Percentiles rank a stretch among this genome's conserved stretches.
Conservation (phyloP, 2,329 filamentous ascomycete species). For the Chaetomiaceae sp. region DNA sequence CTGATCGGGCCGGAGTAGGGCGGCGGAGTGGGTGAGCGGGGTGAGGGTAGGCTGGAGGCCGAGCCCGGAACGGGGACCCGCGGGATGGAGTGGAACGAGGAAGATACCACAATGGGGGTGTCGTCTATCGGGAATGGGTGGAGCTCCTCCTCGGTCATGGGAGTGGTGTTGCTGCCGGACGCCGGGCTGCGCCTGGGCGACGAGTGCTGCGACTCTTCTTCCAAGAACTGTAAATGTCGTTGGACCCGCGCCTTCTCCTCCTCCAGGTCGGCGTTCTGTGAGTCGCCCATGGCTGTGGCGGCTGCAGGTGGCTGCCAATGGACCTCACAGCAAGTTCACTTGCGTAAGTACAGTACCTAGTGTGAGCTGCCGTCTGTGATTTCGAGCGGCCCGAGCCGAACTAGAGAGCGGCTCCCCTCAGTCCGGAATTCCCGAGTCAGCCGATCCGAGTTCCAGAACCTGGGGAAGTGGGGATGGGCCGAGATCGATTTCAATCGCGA, state of each 20-base stretch:
- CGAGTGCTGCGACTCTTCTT: neutral
- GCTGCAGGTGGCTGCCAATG: neutral
- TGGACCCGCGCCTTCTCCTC: conserved; percentile 11
- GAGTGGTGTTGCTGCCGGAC: conserved; percentile 16
- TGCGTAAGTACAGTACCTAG: neutral
- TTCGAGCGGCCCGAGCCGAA: too few relatives aligned
- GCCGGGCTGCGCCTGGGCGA: conserved; percentile 10
- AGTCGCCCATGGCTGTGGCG: neutral
- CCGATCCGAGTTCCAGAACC: too few relatives aligned
- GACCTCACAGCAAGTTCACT: neutral
- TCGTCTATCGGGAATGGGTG: conserved; percentile 1
- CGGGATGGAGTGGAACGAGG: neutral
- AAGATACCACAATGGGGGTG: neutral
- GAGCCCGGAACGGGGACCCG: neutral
- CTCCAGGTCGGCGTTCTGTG: neutral
- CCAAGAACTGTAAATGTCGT: neutral
- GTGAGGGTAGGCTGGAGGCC: neutral
- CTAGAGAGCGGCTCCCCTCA: too few relatives aligned
- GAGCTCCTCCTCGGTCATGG: conserved; percentile 18
- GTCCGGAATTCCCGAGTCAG: too few relatives aligned
- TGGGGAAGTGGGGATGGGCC: too few relatives aligned
- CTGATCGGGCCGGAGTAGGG: conserved; percentile 32
- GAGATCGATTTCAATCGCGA: too few relatives aligned
- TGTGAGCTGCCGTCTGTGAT: too few relatives aligned
- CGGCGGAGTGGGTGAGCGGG: conserved; percentile 25